Evolutionary conservation across 805 yeast genomes (phyloP), one percentile per base, ranked within the genome.

Genomic region (Kuraishia capsulata): DNA sequence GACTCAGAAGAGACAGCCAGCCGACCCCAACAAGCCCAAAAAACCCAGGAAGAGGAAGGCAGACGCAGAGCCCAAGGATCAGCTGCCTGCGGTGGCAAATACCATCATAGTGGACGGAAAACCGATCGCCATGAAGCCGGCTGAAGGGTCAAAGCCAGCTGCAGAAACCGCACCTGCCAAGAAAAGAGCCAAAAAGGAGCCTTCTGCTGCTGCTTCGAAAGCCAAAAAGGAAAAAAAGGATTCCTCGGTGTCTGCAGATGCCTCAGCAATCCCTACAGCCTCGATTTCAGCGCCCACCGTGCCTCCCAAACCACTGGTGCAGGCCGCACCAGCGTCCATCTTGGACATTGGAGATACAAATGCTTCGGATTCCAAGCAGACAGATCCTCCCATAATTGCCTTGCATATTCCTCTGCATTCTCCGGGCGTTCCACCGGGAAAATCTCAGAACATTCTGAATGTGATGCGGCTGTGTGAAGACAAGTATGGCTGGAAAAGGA

Each of bases 391-490:
- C 2, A 71, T 76, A 20, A 67, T 77, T 11, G 76, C 79, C 3
- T 52, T 77, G 8, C 68, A 74, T 40, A 65, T 77, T 6, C 82
- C 82, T 0, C 53, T 77, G 28, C 48, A 57, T 2, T 65, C 66
- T 35, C 65, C 69, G 3, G 54, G 57, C n/a, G 61, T 65, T 25
- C 78, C 78, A 3, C 57, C 59, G 6, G 81, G 81, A 1, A 72
- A 75, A 34, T 63, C 79, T 1, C 82, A 78, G 48, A 77, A 77
- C 1, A 76, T 82, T 3, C 69, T 84, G 45, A 85, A 86, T 46
- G 84, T 86, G 23, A 57, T 81, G 54, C 74, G 76, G 47, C 59
- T 82, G 39, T 83, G 90, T 4, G 95, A 86, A 51, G 87, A 82
- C 36, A 83, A 83, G 57, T 86, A 86, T 56, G 96, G 95, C 3